Percentiles rank a stretch among this genome's conserved stretches.
Conservation (phyloP, 2,329 filamentous ascomycete genomes). For the Colletotrichum eremochloae region DNA sequence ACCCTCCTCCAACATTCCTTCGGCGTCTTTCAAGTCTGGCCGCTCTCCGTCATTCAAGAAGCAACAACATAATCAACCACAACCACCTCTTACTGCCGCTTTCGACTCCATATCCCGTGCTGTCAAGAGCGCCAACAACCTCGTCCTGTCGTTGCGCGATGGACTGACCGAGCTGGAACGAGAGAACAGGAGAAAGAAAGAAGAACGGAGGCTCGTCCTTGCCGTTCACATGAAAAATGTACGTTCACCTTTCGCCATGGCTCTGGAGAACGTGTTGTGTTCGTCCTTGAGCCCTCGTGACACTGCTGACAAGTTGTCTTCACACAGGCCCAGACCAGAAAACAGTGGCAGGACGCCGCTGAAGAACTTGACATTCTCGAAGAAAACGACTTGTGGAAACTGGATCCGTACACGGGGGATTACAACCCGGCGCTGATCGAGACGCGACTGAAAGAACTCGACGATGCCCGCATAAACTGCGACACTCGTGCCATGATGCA, state of each 20-base stretch:
- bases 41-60: conserved; percentile 35
- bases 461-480: conserved; percentile 77
- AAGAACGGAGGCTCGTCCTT: conserved; percentile 73
- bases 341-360: conserved; percentile 83
- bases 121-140: conserved; percentile 56
- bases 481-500: conserved; percentile 85
- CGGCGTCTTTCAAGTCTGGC: conserved; percentile 29
- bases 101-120: conserved; percentile 48
- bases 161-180: conserved; percentile 66
- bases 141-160: conserved; percentile 64
- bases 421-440: conserved; percentile 80
- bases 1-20: conserved; percentile 15
- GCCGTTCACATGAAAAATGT: conserved; percentile 76
- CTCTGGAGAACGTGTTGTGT: background rate
- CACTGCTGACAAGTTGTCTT: background rate
- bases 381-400: conserved; percentile 86
- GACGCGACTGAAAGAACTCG: conserved; percentile 77
- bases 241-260: conserved; percentile 49
- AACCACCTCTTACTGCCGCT: conserved; percentile 24
- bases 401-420: conserved; percentile 70
- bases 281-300: background rate
- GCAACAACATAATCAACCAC: conserved; percentile 22
- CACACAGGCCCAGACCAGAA: conserved; percentile 73
- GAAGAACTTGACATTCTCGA: conserved; percentile 83
- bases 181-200: conserved; percentile 59